Percentiles rank a stretch among this genome's conserved stretches.
Evolutionary conservation across 805 yeast genomes (phyloP).

Genomic region (Starmerella kuoi): DNA sequence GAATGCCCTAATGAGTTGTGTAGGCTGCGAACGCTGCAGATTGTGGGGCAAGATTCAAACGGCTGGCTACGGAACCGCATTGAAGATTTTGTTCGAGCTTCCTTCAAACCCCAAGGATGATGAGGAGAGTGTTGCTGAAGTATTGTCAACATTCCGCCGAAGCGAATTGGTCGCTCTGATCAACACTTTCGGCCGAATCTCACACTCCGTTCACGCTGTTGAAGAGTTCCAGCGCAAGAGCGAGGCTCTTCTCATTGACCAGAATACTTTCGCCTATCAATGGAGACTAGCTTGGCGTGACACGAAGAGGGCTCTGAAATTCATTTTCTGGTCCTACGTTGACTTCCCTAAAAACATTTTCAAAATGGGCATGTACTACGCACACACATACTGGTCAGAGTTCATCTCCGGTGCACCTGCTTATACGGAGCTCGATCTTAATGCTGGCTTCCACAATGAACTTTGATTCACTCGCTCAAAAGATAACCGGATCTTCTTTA

Average conservation of each 20-base stretch:
- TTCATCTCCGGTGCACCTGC: neutral
- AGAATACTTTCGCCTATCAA: constrained; percentile 30
- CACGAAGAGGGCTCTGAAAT: constrained; percentile 48
- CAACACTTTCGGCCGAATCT: constrained; percentile 84
- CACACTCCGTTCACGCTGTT: constrained; percentile 69
- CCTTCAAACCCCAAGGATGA: constrained; percentile 39
- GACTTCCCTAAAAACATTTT: constrained; percentile 56
- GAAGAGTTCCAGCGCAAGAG: constrained; percentile 41
- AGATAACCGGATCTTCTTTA: no score
- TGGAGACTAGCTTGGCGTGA: constrained; percentile 41
- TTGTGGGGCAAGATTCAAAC: constrained; percentile 98
- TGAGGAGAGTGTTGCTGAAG: constrained; percentile 36
- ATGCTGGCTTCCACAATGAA: constrained; percentile 6
- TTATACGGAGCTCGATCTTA: constrained; percentile 2
- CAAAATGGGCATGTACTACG: constrained; percentile 37
- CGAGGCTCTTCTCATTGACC: constrained; percentile 14
- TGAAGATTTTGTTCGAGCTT: constrained; percentile 76
- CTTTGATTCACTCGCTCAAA: constrained; percentile 7
- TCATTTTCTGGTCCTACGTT: constrained; percentile 53
- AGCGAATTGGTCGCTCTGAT: constrained; percentile 81
- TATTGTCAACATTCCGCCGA: constrained; percentile 48
- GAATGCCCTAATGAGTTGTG: constrained; percentile 92
- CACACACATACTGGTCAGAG: constrained; percentile 54
- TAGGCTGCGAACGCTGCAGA: constrained; percentile 94
- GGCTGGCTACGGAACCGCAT: constrained; percentile 93